Conservation (phyloP, 345 rosid genomes). For the Euphorbia pulcherrima region DNA sequence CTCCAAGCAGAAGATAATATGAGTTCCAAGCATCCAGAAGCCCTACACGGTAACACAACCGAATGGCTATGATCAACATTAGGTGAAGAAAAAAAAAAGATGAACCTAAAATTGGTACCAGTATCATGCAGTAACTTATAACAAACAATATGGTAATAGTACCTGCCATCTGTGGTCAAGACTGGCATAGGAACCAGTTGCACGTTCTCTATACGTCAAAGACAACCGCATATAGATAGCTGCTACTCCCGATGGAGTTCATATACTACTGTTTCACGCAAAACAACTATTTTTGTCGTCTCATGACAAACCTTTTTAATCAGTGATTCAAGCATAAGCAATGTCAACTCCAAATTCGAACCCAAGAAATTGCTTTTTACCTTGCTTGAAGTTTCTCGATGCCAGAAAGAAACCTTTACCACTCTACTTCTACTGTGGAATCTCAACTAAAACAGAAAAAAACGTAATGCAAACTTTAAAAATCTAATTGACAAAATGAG, state of each 20-base stretch:
- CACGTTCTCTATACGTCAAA: constrained; percentile 6
- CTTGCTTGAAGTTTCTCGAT: too few species aligned
- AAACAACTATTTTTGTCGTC: background rate
- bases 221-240: background rate
- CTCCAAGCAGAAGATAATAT: background rate
- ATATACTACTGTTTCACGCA: background rate
- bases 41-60: background rate
- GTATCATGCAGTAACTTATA: background rate
- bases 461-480: background rate
- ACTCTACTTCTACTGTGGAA: too few species aligned
- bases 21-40: background rate
- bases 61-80: background rate
- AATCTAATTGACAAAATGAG: background rate
- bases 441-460: too few species aligned
- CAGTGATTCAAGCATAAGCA: too few species aligned
- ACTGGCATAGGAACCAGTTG: background rate
- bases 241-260: background rate
- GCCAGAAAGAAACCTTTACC: too few species aligned
- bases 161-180: background rate
- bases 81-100: background rate
- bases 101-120: background rate
- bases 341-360: too few species aligned
- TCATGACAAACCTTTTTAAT: too few species aligned
- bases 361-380: too few species aligned
- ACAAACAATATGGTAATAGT: background rate